Base-by-base conservation (phyloP, 805 yeast species). In the Wickerhamomyces rabaulensis region DNA sequence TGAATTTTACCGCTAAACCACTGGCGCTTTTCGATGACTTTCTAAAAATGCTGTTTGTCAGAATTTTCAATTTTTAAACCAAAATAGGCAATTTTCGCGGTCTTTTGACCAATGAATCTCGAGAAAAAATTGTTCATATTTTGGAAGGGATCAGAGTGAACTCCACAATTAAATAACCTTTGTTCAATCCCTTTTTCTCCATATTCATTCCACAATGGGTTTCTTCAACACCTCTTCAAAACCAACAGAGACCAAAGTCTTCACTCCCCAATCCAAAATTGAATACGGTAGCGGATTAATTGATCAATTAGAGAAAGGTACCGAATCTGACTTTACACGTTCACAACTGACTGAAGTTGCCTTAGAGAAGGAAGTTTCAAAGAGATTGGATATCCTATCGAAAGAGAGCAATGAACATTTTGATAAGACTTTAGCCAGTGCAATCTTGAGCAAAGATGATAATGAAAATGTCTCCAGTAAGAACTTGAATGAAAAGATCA, bases 301-400 rank as follows among this genome's bases (percentile, higher is more conserved):
- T 50, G 70, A 80, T 6, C 84, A 80, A 58, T 73, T 85, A 55
- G 87, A 83, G 52, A 69, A 67, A 41, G 74, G 84, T 4, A 70
- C 72, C 21, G 90, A 84, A 69, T 76, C 87, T 2, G 85, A 84
- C 61, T 85, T 76, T 61, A 75, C 89, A 8, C 79, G 91, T 60
- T 75, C 81, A 39, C 90, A 85, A 61, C 74, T 78, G 58, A 78
- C 84, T 19, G 85, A 82, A 45, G 78, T 76, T 57, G 80, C 76
- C 53, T 73, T 87, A 46, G 84, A 85, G 61, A 79, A 80, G 46
- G 73, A 84, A 60, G 85, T 86, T 33, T 67, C 77, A 41, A 73
- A 74, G 47, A 82, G 78, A 55, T 70, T 86, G 46, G 68, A 73
- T 36, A 68, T 71, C 44, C 65, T 84, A 50, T 82, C 82, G 54